Percentiles rank a stretch among this genome's conserved stretches.
phyloP scores from a whole-genome alignment of 768 basidiomycete genomes.

The Boletus sp. region DNA sequence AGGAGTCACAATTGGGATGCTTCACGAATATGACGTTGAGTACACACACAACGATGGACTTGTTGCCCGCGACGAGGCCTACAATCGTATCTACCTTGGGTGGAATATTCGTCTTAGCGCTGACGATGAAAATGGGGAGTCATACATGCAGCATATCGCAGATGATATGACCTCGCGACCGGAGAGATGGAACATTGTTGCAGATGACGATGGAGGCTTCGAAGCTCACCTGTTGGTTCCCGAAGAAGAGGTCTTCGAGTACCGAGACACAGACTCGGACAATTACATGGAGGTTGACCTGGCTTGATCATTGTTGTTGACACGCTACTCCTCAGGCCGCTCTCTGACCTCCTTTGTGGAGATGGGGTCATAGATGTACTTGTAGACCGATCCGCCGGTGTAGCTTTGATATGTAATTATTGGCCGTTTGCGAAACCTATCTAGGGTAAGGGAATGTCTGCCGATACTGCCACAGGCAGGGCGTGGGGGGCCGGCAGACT shows the following conservation, averaged over 20 bases:
- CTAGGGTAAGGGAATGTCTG: no score
- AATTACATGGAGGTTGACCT: slow-evolving; percentile 31
- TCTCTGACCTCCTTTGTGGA: not conserved
- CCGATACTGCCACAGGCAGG: no score
- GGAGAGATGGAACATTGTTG: slow-evolving; percentile 42
- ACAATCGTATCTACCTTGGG: slow-evolving; percentile 56
- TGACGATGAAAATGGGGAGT: slow-evolving; percentile 39
- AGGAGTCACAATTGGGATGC: slow-evolving; percentile 58
- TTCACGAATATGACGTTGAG: slow-evolving; percentile 49
- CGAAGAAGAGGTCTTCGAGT: slow-evolving; percentile 33
- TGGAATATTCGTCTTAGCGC: slow-evolving; percentile 59
- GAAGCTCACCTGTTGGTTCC: slow-evolving; percentile 42
- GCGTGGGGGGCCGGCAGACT: no score
- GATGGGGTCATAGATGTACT: slow-evolving; percentile 3
- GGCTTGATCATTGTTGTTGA: slow-evolving; percentile 2
- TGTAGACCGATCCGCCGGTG: not conserved
- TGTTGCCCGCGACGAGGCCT: slow-evolving; percentile 39
- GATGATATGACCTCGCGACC: slow-evolving; percentile 39
- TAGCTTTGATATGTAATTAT: slow-evolving; percentile 1
- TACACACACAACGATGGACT: slow-evolving; percentile 58
- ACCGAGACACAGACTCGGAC: slow-evolving; percentile 39
- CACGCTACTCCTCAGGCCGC: not conserved
- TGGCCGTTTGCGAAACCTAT: not conserved
- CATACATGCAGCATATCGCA: slow-evolving; percentile 39
- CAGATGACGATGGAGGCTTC: slow-evolving; percentile 37